These are phyloP conservation scores for Baudoinia panamericana DNA, from an alignment of 495 filamentous ascomycete species.

Conservation along the genomic window DNA sequence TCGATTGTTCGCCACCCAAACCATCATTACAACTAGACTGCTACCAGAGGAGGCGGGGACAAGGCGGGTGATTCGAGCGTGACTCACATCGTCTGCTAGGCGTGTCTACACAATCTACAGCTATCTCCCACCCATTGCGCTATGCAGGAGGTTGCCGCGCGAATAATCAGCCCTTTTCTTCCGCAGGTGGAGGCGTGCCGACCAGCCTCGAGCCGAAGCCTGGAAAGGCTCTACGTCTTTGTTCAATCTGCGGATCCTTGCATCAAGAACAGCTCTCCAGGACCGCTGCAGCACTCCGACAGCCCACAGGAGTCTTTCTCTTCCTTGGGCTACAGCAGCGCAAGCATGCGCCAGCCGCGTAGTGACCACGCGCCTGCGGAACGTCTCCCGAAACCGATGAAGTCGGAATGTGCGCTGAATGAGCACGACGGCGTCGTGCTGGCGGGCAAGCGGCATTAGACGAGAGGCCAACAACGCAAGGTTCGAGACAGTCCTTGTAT, in stretches of 20 bases:
- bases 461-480: constrained; percentile 53
- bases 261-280: constrained; percentile 28
- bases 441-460: constrained; percentile 40
- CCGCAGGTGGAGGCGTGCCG: too few species aligned
- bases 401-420: constrained; percentile 37
- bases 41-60: too few species aligned
- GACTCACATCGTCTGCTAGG: too few species aligned
- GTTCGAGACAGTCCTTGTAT: constrained; percentile 40
- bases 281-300: constrained; percentile 29
- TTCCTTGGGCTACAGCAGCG: constrained; percentile 24
- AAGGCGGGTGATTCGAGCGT: too few species aligned
- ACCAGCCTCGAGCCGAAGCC: constrained; percentile 29
- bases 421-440: constrained; percentile 38
- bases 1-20: not conserved
- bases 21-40: too few species aligned
- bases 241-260: constrained; percentile 20
- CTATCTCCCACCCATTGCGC: constrained; percentile 1
- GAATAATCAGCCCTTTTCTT: not conserved
- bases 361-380: constrained; percentile 17
- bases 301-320: constrained; percentile 23
- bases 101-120: too few species aligned
- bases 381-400: constrained; percentile 5
- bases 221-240: constrained; percentile 28
- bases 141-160: not conserved
- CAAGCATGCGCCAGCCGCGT: constrained; percentile 27